These are phyloP conservation scores for Chalciporus sp. DNA, from an alignment of 1,284 basidiomycete species.

Conservation along the genomic window DNA sequence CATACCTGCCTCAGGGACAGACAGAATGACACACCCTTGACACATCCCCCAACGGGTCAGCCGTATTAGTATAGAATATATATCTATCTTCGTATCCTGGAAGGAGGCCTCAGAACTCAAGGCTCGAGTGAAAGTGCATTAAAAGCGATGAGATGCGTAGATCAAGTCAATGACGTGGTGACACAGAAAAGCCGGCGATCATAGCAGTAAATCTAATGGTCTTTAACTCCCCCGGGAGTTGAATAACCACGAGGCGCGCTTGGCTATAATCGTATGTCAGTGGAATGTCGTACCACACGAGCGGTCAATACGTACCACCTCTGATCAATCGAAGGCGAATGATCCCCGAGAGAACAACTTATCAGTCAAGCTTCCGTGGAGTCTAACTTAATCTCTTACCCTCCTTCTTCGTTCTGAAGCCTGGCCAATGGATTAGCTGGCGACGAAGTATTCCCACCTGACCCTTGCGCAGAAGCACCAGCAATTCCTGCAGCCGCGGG, in stretches of 20 bases:
- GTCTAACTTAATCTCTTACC: conserved; percentile 52
- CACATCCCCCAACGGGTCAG: conserved; percentile 7
- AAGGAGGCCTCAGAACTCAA: neutral
- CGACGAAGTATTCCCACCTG: conserved; percentile 46
- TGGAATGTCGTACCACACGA: conserved; percentile 7
- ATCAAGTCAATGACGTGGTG: conserved; percentile 37
- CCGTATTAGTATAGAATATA: conserved; percentile 35
- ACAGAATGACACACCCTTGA: conserved; percentile 23
- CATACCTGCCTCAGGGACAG: conserved; percentile 30
- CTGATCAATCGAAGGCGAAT: conserved; percentile 29
- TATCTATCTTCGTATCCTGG: conserved; percentile 13
- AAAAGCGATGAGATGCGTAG: conserved; percentile 36
- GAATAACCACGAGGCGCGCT: conserved; percentile 89
- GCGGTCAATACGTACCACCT: conserved; percentile 41
- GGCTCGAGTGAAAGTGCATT: conserved; percentile 29
- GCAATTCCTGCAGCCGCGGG: conserved; percentile 39
- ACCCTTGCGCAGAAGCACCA: conserved; percentile 45
- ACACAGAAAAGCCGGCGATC: conserved; percentile 17
- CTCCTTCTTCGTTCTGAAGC: conserved; percentile 77
- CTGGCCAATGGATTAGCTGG: conserved; percentile 64
- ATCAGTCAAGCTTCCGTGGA: conserved; percentile 29
- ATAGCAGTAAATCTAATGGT: conserved; percentile 12
- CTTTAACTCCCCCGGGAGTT: conserved; percentile 60
- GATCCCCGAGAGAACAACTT: conserved; percentile 10
- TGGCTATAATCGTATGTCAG: conserved; percentile 52